phyloP scores from a whole-genome alignment of 129 eudicot species.

The Arctium lappa region DNA sequence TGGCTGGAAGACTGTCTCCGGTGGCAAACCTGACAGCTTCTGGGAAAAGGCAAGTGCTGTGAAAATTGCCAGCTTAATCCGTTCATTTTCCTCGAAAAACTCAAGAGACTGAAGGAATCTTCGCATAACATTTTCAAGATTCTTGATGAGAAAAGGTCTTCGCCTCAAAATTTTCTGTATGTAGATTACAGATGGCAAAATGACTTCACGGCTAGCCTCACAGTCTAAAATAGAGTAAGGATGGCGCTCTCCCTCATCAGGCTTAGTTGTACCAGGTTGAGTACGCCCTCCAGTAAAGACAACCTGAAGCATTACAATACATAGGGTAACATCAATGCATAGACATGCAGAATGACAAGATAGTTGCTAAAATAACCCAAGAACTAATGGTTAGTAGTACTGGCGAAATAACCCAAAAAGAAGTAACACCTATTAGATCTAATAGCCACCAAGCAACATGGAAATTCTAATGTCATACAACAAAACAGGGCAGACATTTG shows the following conservation, averaged over 20 bases:
- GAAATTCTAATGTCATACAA: too few relatives aligned
- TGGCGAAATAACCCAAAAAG: background rate
- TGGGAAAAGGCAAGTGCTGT: slow-evolving; percentile 98
- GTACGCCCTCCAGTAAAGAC: slow-evolving; percentile 94
- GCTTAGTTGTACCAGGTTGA: slow-evolving; percentile 94
- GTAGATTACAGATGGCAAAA: slow-evolving; percentile 85
- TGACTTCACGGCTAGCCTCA: slow-evolving; percentile 80
- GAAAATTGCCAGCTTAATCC: slow-evolving; percentile 88
- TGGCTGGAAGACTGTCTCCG: slow-evolving; percentile 98
- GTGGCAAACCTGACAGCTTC: slow-evolving; percentile 93
- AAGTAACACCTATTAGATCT: background rate
- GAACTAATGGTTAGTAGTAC: background rate
- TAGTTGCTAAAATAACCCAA: background rate
- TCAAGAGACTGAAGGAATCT: slow-evolving; percentile 92
- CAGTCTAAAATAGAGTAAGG: slow-evolving; percentile 72
- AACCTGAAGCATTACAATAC: slow-evolving; percentile 43
- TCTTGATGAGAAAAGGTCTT: slow-evolving; percentile 87
- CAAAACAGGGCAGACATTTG: too few relatives aligned
- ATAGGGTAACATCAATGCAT: background rate
- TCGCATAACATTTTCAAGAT: slow-evolving; percentile 97
- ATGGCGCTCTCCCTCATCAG: slow-evolving; percentile 98
- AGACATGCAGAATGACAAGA: background rate
- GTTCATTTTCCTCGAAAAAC: slow-evolving; percentile 88
- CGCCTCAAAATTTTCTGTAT: slow-evolving; percentile 89
- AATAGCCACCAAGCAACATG: background rate